Evolutionary conservation across 768 basidiomycete genomes (phyloP).

Genomic region (Suillus clintonianus): DNA sequence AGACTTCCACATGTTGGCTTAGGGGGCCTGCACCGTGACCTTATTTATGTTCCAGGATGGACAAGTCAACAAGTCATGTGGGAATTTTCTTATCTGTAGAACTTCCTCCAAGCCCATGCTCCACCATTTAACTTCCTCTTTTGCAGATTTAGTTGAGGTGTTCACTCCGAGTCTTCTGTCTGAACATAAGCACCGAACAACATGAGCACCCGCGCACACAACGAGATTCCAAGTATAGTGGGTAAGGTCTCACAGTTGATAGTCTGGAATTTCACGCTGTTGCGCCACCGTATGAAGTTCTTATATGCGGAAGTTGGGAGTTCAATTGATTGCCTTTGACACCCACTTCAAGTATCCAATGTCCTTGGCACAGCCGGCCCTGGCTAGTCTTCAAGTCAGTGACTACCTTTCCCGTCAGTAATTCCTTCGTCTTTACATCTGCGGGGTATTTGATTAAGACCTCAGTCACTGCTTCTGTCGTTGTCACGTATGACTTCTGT

Average conservation of each 20-base stretch:
- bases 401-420: neutral
- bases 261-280: neutral
- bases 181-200: neutral
- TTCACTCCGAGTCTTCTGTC: neutral
- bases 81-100: neutral
- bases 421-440: neutral
- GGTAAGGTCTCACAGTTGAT: neutral
- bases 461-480: neutral
- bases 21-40: neutral
- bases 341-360: neutral
- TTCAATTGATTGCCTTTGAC: neutral
- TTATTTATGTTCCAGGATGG: too few relatives aligned
- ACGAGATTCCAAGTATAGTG: neutral
- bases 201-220: neutral
- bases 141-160: neutral
- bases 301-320: neutral
- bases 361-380: neutral
- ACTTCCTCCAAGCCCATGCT: neutral
- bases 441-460: neutral
- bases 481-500: neutral
- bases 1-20: neutral
- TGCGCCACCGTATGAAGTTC: neutral
- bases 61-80: neutral
- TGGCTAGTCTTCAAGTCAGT: neutral
- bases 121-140: neutral